Base-by-base conservation (phyloP, 1,139 yeast species). In the Pichia sp. region DNA sequence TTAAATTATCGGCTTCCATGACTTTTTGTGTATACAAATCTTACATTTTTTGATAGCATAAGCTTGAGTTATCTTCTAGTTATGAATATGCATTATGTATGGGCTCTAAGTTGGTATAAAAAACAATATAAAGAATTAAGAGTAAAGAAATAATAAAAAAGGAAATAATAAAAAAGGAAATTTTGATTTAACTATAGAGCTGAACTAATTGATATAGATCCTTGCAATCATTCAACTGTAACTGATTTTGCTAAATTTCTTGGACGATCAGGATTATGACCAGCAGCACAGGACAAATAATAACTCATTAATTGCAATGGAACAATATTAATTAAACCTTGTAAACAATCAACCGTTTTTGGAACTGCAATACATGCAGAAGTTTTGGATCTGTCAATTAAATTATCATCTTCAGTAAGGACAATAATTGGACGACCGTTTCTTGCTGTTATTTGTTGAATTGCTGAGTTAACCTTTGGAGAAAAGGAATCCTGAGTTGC, bases 171-270 rank as follows among this genome's bases (percentile, higher is more conserved):
- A n/a, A n/a, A 34, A 9, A 34, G 18, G 18, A n/a, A 34, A 34
- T n/a, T 2, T 16, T 34, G 45, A 14, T 42, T 18, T 13, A 18
- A 42, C 13, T 19, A 42, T 7, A 29, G n/a, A 29, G 18, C n/a
- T 31, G 5, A 46, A 39, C 5, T 25, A n/a, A 3, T 19, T 13
- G 18, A 29, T 8, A 10, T 25, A 22, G 1, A 27, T 8, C 25
- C 19, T 36, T 18, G 3, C 22, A 36, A 34, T 61, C 77, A 87
- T 74, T 85, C 98, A 58, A 95, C 99, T 51, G 99, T 95, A 55
- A 95, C 99, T 46, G 96, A 85, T 77, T 95, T 95, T 59, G 99
- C 99, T 74, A 95, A 80, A 75, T 95, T 95, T 74, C 99, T 85
- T 62, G 99, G 99, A 82, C 93, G 93, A 71, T 95, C 99, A 54